A percentile compares a stretch with the other conserved stretches of the same genome.
phyloP scores from a whole-genome alignment of 495 filamentous ascomycete species.

The Annulohypoxylon bovei region DNA sequence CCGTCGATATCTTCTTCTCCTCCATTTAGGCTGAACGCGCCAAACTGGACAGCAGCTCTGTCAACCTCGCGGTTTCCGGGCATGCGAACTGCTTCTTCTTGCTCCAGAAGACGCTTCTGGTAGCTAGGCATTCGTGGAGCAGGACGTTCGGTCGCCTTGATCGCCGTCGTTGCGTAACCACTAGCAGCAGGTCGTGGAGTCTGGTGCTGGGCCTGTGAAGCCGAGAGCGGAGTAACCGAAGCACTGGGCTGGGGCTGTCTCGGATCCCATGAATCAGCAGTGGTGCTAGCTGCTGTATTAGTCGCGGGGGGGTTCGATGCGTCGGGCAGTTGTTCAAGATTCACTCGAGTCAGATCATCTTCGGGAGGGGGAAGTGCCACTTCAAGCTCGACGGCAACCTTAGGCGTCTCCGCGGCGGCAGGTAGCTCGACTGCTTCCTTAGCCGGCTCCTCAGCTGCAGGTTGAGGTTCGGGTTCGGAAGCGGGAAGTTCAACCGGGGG shows the following conservation, averaged over 20 bases:
- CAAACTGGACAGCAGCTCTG: constrained; percentile 94
- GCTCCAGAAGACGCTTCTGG: constrained; percentile 85
- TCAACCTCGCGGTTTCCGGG: constrained; percentile 97
- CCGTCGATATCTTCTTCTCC: constrained; percentile 85
- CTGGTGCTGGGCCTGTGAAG: constrained; percentile 67
- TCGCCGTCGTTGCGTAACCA: constrained; percentile 76
- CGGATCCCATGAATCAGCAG: constrained; percentile 83
- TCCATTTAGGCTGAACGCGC: constrained; percentile 91
- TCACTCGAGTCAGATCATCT: constrained; percentile 87
- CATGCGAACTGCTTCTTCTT: constrained; percentile 98
- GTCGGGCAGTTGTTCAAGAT: constrained; percentile 90
- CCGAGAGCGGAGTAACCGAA: constrained; percentile 63
- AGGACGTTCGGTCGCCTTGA: constrained; percentile 73
- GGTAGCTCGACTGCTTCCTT: constrained; percentile 45
- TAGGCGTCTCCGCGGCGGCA: constrained; percentile 44
- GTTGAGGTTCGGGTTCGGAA: constrained; percentile 50
- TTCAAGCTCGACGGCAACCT: constrained; percentile 60
- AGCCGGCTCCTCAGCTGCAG: constrained; percentile 42
- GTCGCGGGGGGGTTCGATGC: constrained; percentile 76
- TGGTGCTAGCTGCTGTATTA: constrained; percentile 89
- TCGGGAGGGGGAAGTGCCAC: constrained; percentile 72
- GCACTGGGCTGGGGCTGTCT: constrained; percentile 61
- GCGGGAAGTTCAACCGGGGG: constrained; percentile 47
- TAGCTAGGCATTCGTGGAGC: constrained; percentile 74
- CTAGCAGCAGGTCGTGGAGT: constrained; percentile 64